Conservation (phyloP, 805 yeast species). For the Priceomyces fermenticarens region DNA sequence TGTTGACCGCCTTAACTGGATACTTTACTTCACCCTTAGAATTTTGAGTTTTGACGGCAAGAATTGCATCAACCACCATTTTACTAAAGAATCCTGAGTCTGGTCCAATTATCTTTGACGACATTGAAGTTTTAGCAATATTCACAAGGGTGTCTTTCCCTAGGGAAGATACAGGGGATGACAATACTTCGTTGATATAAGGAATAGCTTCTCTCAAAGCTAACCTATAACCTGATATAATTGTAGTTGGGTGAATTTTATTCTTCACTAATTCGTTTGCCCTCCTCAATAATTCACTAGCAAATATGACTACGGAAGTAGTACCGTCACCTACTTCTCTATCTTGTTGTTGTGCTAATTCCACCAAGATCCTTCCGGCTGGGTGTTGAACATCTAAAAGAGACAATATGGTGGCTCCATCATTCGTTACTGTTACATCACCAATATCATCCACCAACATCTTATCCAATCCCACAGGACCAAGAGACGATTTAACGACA, state of each 20-base stretch:
- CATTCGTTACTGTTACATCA: conserved; percentile 97
- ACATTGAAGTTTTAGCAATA: conserved; percentile 96
- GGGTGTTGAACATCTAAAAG: conserved; percentile 97
- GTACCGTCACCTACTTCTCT: conserved; percentile 99
- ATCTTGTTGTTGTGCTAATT: conserved; percentile 97
- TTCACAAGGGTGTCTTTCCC: conserved; percentile 83
- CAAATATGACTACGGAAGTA: conserved; percentile 94
- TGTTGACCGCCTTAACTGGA: conserved; percentile 96
- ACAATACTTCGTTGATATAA: conserved; percentile 80
- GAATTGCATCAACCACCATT: conserved; percentile 92
- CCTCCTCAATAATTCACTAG: conserved; percentile 84
- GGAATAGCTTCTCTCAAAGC: conserved; percentile 89
- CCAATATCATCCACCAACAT: conserved; percentile 99
- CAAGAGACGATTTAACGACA: conserved; percentile 86
- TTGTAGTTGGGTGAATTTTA: conserved; percentile 96
- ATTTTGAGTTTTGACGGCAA: conserved; percentile 90
- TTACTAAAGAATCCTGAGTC: conserved; percentile 87
- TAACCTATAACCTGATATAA: conserved; percentile 92
- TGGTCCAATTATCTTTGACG: conserved; percentile 91
- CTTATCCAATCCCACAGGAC: conserved; percentile 98
- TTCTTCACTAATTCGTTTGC: conserved; percentile 93
- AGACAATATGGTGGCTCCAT: conserved; percentile 94
- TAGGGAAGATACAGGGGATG: conserved; percentile 72
- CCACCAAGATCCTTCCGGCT: conserved; percentile 95
- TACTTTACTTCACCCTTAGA: conserved; percentile 84